Evolutionary conservation across 2,329 filamentous ascomycete species (phyloP).

Genomic region (Fusarium drepaniforme): DNA sequence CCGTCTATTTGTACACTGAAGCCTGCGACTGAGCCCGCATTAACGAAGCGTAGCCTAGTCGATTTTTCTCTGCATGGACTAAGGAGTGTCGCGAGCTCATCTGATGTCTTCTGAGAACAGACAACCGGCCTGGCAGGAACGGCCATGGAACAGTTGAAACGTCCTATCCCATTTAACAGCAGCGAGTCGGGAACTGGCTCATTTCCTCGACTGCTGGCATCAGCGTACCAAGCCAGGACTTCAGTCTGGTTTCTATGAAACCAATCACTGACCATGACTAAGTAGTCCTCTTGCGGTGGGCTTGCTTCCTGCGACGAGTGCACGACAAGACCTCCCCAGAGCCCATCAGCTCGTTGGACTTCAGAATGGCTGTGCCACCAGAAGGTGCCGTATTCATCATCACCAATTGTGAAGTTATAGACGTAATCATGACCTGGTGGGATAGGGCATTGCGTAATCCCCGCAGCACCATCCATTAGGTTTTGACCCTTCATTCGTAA

Average conservation of each 20-base stretch:
- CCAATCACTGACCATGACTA: constrained; percentile 48
- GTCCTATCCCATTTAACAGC: constrained; percentile 51
- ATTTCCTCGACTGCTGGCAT: constrained; percentile 53
- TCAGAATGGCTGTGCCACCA: background rate
- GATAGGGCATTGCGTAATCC: background rate
- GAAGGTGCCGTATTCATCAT: background rate
- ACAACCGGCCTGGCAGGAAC: constrained; percentile 40
- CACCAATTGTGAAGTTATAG: background rate
- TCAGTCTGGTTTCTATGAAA: constrained; percentile 50
- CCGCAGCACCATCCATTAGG: background rate
- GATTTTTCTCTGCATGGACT: too few relatives aligned
- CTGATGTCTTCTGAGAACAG: background rate
- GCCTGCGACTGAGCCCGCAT: background rate
- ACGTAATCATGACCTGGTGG: background rate
- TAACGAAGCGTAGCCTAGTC: background rate
- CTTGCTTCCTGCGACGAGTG: background rate
- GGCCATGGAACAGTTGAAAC: constrained; percentile 47
- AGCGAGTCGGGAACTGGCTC: constrained; percentile 50
- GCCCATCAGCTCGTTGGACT: background rate
- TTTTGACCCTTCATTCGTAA: background rate
- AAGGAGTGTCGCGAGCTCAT: background rate
- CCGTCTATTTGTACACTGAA: background rate
- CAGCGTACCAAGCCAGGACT: constrained; percentile 44
- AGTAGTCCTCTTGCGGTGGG: background rate
- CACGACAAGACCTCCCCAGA: background rate